These are phyloP conservation scores for Westerdykella aurantiaca DNA, from an alignment of 2,329 filamentous ascomycete species.

Conservation along the genomic window DNA sequence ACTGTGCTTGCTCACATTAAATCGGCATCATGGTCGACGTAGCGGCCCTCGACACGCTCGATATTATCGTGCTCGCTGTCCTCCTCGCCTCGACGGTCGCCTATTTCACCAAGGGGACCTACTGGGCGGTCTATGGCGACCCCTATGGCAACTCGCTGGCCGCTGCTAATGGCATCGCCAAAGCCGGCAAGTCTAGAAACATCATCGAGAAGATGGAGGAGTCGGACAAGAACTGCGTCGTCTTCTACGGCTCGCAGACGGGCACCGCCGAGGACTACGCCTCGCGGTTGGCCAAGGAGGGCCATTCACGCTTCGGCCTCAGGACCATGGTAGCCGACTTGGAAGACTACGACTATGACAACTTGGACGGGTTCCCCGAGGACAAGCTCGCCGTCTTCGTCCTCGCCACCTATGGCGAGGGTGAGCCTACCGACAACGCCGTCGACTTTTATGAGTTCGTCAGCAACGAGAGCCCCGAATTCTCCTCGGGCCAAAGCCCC, in stretches of 20 bases:
- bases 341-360: constrained; percentile 96
- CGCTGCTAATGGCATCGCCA: constrained; percentile 59
- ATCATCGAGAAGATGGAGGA: constrained; percentile 96
- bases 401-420: constrained; percentile 94
- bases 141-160: constrained; percentile 75
- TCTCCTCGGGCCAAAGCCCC: constrained; percentile 60
- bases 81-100: constrained; percentile 83
- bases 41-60: constrained; percentile 94
- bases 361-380: constrained; percentile 77
- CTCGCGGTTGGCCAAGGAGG: constrained; percentile 91
- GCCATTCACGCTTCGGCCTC: constrained; percentile 88
- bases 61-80: constrained; percentile 81
- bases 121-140: constrained; percentile 85
- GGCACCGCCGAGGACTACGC: constrained; percentile 98
- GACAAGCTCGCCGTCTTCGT: constrained; percentile 95
- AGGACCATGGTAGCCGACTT: constrained; percentile 98
- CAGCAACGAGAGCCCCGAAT: constrained; percentile 70
- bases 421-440: constrained; percentile 96
- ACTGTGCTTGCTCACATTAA: constrained; percentile 9
- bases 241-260: constrained; percentile 98
- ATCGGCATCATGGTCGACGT: constrained; percentile 48
- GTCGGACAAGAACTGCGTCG: constrained; percentile 90
- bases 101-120: constrained; percentile 96
- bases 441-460: constrained; percentile 99
- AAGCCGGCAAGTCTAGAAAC: constrained; percentile 80